Evolutionary conservation across 202 grass and related monocot species (phyloP), one percentile per base, ranked within the genome.

Genomic region (Schoenoplectus triqueter): DNA sequence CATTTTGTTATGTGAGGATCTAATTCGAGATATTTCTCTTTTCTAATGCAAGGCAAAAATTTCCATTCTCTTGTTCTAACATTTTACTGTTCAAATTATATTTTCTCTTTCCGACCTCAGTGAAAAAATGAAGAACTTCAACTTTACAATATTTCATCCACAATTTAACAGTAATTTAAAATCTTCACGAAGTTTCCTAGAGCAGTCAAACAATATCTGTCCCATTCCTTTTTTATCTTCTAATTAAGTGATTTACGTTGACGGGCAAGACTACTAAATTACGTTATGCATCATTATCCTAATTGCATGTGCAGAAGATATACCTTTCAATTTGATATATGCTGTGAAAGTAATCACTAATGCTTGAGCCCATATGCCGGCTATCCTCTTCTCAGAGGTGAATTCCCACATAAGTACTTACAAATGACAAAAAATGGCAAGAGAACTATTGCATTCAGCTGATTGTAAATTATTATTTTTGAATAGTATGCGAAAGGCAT

Each of bases 71-170:
- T 76, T 76, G 19, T 55, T 75, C 50, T 40, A 13, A 76, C 11
- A 11, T 31, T 75, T 2, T 39, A 55, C 4, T 76, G 73, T 56
- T 76, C 15, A 55, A 76, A 7, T 76, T 74, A 76, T 5, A 39
- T 7, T 55, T 54, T 56, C 11, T 31, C 31, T 76, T 76, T 2
- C 6, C 14, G 48, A n/a, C 10, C 47, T 74, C 4, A 22, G 17
- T 74, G 71, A 54, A 54, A 54, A 74, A 31, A 31, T 20, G 49
- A 55, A 75, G 20, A 75, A 7, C 10, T 54, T 55, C 20, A 55
- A 77, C 10, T 57, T 57, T 40, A 56, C 73, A 55, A 75, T 56
- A 76, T 56, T 39, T 56, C 20, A 54, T 56, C 50, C 21, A 76
- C 73, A 40, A 76, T 56, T 77, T 3, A 77, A 57, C 49, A 41